phyloP scores from a whole-genome alignment of 208 protist genomes.

The Leptomonas pyrrhocoris region DNA sequence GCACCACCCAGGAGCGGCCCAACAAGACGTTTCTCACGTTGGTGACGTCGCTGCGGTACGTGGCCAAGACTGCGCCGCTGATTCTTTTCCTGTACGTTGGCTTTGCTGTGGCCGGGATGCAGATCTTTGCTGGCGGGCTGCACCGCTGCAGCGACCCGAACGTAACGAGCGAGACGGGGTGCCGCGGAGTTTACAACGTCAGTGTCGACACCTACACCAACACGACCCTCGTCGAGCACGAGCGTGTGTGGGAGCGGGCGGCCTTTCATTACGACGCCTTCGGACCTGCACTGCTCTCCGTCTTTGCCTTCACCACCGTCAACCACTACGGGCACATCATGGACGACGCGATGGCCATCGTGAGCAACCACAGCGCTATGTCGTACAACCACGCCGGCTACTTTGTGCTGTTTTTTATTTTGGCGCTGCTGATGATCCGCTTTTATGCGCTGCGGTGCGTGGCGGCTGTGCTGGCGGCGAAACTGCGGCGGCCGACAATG shows the following conservation, averaged over 20 bases:
- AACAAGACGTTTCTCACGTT: conserved; percentile 37
- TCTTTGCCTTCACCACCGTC: conserved; percentile 46
- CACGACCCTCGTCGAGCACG: neutral
- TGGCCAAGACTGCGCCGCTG: conserved; percentile 28
- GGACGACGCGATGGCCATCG: conserved; percentile 48
- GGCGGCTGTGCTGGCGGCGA: conserved; percentile 36
- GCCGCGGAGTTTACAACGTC: conserved; percentile 28
- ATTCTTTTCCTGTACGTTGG: conserved; percentile 42
- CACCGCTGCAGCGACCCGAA: conserved; percentile 46
- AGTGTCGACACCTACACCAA: conserved; percentile 15
- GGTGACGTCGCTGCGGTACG: conserved; percentile 23
- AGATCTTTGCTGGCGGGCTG: conserved; percentile 56
- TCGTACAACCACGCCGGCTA: conserved; percentile 36
- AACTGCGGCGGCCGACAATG: conserved; percentile 20
- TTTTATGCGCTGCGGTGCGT: conserved; percentile 38
- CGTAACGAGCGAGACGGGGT: conserved; percentile 3
- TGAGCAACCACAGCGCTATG: neutral
- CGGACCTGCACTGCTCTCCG: conserved; percentile 53
- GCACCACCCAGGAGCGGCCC: conserved; percentile 43
- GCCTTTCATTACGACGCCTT: conserved; percentile 65
- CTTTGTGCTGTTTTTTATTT: conserved; percentile 45
- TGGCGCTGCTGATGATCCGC: conserved; percentile 41
- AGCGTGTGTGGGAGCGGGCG: conserved; percentile 25
- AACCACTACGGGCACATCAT: conserved; percentile 68
- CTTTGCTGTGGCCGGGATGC: conserved; percentile 53